Evolutionary conservation across 257 asterid species (phyloP).

Genomic region (Leonotis leonurus): DNA sequence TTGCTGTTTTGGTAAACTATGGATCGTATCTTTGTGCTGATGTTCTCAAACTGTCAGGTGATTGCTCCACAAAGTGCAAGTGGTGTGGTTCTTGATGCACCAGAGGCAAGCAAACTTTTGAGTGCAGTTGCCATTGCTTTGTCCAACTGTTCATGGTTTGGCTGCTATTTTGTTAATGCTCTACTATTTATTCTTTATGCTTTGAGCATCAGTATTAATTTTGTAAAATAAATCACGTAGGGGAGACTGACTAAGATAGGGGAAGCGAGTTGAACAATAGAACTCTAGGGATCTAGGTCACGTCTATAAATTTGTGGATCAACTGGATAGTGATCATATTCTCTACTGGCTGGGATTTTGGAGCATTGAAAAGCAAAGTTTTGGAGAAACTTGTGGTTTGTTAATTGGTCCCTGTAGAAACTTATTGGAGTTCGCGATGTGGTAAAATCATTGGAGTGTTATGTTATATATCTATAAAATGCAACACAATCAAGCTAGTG

Average conservation of each 20-base stretch:
- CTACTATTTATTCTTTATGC: conserved; percentile 9
- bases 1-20: conserved; percentile 6
- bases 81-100: conserved; percentile 85
- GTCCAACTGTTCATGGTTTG: conserved; percentile 84
- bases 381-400: background rate
- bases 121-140: conserved; percentile 93
- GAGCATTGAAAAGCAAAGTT: background rate
- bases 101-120: conserved; percentile 93
- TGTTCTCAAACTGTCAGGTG: conserved; percentile 43
- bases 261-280: background rate
- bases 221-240: background rate
- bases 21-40: background rate
- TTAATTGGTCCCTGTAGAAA: background rate
- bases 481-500: background rate
- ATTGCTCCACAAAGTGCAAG: conserved; percentile 93
- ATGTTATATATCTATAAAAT: background rate
- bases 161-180: conserved; percentile 18
- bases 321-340: background rate
- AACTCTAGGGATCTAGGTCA: background rate
- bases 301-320: background rate
- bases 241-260: background rate
- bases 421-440: background rate
- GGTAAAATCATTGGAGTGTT: background rate
- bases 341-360: background rate
- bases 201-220: conserved; percentile 3